These are phyloP conservation scores for Eucalyptus microcorys DNA, from an alignment of 345 rosid genomes.

Conservation along the genomic window DNA sequence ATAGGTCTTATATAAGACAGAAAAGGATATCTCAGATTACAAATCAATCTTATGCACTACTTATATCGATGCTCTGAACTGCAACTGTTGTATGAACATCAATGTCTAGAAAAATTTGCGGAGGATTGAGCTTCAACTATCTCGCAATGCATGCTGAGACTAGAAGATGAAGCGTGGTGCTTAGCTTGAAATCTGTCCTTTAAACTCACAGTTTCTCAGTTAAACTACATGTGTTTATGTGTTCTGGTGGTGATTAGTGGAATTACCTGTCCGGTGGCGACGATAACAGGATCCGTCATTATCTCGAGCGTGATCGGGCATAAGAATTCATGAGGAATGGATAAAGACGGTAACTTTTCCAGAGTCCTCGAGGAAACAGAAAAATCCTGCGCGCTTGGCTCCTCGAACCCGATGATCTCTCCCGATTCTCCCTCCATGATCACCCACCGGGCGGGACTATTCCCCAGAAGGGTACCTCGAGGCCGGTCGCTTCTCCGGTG, in stretches of 20 bases:
- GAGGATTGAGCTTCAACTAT: not conserved
- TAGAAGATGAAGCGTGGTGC: not conserved
- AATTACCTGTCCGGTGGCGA: constrained; percentile 61
- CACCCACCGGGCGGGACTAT: not conserved
- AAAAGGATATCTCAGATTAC: not conserved
- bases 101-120: not conserved
- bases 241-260: not conserved
- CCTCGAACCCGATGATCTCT: constrained; percentile 20
- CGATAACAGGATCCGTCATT: constrained; percentile 58
- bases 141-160: not conserved
- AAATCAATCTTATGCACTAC: not conserved
- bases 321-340: constrained; percentile 43
- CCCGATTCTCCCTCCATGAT: not conserved
- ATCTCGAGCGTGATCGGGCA: constrained; percentile 50
- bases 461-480: not conserved
- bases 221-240: not conserved
- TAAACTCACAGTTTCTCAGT: not conserved
- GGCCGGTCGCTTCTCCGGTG: not conserved
- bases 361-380: constrained; percentile 12
- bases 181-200: not conserved
- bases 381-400: constrained; percentile 12
- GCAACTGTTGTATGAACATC: not conserved
- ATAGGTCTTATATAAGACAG: constrained; percentile 23
- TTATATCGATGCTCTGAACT: not conserved
- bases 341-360: constrained; percentile 28